These are phyloP conservation scores for Boletus barrowsii DNA, from an alignment of 768 basidiomycete genomes.

Conservation along the genomic window DNA sequence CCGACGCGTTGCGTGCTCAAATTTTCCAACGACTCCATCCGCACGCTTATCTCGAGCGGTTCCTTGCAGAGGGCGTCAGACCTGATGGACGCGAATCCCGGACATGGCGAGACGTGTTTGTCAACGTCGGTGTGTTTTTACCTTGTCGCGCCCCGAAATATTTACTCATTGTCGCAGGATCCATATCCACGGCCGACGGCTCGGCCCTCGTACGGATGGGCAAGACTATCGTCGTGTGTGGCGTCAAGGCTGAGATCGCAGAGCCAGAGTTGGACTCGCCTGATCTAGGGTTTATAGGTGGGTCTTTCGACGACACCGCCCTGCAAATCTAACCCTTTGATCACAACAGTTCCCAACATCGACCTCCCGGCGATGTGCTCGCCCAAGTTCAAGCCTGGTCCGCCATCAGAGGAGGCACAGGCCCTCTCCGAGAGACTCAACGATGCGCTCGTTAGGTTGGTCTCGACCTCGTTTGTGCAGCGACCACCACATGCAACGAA, in stretches of 20 bases:
- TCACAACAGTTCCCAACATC: conserved; percentile 77
- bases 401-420: conserved; percentile 93
- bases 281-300: conserved; percentile 80
- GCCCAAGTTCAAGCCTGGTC: conserved; percentile 91
- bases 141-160: background rate
- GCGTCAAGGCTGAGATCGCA: conserved; percentile 92
- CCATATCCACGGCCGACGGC: conserved; percentile 91
- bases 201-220: conserved; percentile 90
- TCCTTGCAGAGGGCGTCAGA: conserved; percentile 71
- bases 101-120: conserved; percentile 69
- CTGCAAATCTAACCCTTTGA: background rate
- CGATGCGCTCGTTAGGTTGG: conserved; percentile 72
- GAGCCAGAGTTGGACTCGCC: conserved; percentile 82
- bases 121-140: conserved; percentile 70
- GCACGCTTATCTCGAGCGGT: conserved; percentile 80
- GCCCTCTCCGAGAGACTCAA: conserved; percentile 81
- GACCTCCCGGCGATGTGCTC: conserved; percentile 94
- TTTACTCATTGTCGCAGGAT: conserved; percentile 48
- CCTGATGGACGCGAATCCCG: conserved; percentile 77
- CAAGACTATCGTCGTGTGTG: conserved; percentile 92
- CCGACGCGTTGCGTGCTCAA: conserved; percentile 30
- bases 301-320: background rate
- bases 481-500: background rate
- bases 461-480: background rate
- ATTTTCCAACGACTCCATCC: conserved; percentile 91